Base-by-base conservation (phyloP, 2,329 filamentous ascomycete species). In the Trichoderma koningii region DNA sequence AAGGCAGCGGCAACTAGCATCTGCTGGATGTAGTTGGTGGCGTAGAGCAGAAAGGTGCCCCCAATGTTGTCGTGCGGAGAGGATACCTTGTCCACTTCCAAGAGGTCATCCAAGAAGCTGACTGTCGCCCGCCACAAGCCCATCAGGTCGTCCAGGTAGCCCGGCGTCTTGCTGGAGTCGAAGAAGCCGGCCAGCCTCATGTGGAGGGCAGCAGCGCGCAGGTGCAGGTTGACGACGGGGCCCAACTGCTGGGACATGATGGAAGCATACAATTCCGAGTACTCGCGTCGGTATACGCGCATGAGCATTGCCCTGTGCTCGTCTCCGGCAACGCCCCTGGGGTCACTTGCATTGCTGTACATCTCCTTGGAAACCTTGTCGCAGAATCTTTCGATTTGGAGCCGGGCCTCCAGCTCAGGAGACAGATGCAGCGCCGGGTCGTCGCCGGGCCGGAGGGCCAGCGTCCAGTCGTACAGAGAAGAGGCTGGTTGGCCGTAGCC, bases 1-100 rank as follows among this genome's bases (percentile, higher is more conserved):
- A 93, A 93, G 3, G 89, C 88, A 5, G 89, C 90, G 2, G 90
- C 91, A n/a, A 93, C 86, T 64, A 93, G 86, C 89, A 94, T 93
- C 76, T 94, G 91, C 73, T 92, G 88, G 60, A 94, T 86, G 75
- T 93, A 93, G 73, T 89, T 92, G 68, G 86, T 89, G 28, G 87
- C 85, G 71, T 90, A 88, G 56, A 84, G 83, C 30, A 92, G 79
- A 56, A 89, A 83, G 55, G 83, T 82, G 7, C 85, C 82, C 60
- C 77, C 77, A 42, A 76, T 78, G 55, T 77, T 76, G 38, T 83
- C 80, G 45, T 78, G 77, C 2, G 79, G 77, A 12, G 80, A 81
- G 3, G 78, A 78, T 14, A 77, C 76, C 67, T 83, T 82, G 55
- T 82, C 78, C 42, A 84, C 81, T 69, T 83, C 82, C 63, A 87